phyloP scores from a whole-genome alignment of 139 green algal genomes.

The Picochlorum sp. region DNA sequence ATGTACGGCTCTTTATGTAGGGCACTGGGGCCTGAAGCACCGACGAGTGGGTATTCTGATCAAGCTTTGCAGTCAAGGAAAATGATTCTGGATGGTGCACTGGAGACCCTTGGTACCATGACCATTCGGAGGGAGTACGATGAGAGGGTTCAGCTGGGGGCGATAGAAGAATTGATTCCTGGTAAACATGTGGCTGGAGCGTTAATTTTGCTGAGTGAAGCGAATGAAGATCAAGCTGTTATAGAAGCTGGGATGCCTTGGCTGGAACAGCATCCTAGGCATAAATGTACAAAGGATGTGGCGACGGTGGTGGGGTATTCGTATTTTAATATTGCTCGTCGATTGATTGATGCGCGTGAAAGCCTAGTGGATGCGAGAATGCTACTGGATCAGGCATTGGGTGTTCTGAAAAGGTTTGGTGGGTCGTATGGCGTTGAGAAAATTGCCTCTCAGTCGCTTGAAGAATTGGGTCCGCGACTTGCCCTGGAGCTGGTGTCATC shows the following conservation, averaged over 20 bases:
- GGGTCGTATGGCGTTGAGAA: neutral
- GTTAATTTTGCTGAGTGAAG: conserved; percentile 27
- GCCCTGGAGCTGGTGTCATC: conserved; percentile 19
- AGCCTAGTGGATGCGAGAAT: neutral
- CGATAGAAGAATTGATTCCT: conserved; percentile 16
- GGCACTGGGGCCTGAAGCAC: neutral
- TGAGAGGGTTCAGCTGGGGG: conserved; percentile 5
- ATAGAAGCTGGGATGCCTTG: conserved; percentile 15
- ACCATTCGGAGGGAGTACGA: conserved; percentile 10
- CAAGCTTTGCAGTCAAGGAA: conserved; percentile 9
- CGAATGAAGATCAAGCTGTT: conserved; percentile 10
- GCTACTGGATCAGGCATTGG: conserved; percentile 12
- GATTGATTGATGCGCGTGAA: conserved; percentile 4
- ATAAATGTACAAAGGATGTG: conserved; percentile 18
- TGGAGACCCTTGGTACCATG: conserved; percentile 12
- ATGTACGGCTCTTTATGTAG: too few relatives aligned
- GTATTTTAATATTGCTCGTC: conserved; percentile 5
- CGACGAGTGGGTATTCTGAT: conserved; percentile 9
- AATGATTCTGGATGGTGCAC: conserved; percentile 9
- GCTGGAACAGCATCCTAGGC: conserved; percentile 6
- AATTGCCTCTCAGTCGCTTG: neutral
- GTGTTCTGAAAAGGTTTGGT: conserved; percentile 12
- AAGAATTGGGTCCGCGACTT: conserved; percentile 21
- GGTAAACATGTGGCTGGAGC: conserved; percentile 22
- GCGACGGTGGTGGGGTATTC: conserved; percentile 16